Evolutionary conservation across 1,284 basidiomycete genomes (phyloP).

Genomic region (Microbotryum lychnidis-dioicae): DNA sequence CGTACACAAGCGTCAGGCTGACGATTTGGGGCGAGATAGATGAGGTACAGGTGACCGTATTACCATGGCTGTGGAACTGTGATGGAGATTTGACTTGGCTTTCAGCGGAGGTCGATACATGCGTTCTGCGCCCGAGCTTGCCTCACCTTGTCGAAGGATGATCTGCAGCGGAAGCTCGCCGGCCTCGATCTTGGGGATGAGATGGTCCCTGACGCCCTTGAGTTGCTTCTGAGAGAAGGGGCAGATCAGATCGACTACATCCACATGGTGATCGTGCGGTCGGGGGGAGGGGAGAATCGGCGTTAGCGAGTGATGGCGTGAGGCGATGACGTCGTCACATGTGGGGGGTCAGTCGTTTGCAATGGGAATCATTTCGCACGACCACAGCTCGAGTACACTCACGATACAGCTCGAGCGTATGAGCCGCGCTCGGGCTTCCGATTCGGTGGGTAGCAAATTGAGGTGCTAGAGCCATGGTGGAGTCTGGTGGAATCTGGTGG

Average conservation of each 20-base stretch:
- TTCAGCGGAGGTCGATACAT: neutral
- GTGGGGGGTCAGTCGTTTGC: constrained; percentile 11
- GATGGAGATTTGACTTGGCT: neutral
- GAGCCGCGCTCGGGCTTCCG: constrained; percentile 58
- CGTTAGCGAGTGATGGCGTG: neutral
- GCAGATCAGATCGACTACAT: constrained; percentile 30
- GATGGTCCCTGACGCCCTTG: constrained; percentile 36
- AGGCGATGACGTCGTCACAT: constrained; percentile 4
- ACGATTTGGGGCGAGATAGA: constrained; percentile 11
- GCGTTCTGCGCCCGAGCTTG: too few relatives aligned
- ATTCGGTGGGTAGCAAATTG: constrained; percentile 54
- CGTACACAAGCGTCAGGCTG: constrained; percentile 35
- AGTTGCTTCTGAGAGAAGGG: constrained; percentile 42
- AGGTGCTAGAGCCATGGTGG: constrained; percentile 12
- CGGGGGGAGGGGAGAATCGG: neutral
- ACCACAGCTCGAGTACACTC: too few relatives aligned
- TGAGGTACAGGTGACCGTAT: neutral
- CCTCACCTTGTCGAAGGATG: constrained; percentile 36
- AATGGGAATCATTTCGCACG: too few relatives aligned
- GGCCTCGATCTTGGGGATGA: constrained; percentile 39
- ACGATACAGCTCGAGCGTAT: constrained; percentile 72
- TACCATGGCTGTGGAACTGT: too few relatives aligned
- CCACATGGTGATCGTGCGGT: neutral
- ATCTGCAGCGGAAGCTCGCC: constrained; percentile 35
- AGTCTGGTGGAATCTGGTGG: too few relatives aligned